Evolutionary conservation across 108 stramenopile genomes (phyloP), one percentile per base, ranked within the genome.

Genomic region (Cylindrotheca fusiformis): DNA sequence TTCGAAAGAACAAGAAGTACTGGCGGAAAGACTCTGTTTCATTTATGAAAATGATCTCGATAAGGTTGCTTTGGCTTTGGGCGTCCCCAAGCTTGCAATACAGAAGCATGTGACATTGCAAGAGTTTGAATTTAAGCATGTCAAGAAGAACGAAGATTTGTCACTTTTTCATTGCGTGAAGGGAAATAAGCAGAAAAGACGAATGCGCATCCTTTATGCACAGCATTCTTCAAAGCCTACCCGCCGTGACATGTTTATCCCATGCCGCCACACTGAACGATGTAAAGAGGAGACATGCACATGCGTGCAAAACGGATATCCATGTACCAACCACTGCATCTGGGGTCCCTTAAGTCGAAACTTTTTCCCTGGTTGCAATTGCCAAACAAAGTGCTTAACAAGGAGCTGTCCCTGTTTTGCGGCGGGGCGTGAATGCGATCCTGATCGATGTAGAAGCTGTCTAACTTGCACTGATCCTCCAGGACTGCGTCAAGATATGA

Each of bases 371-470:
- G 95, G 95, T 0, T 96, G 95, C 65, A 63, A 52, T 29, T 80
- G 78, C 49, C 61, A 55, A 44, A 77, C 77, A 8, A 73, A 75
- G 0, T 96, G 93, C 58, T 69, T 47, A 25, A 71, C 74, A 19
- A 72, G 74, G 30, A 63, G 46, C 36, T 93, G 91, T 74, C 67
- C 85, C 0, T 95, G 94, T 75, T 82, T 80, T 64, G 81, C 83
- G 10, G 65, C 84, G 8, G 67, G 77, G 23, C 63, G 91, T 3
- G 95, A 93, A 77, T 96, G 95, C 62, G 91, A 94, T 64, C 95
- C 95, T 25, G 93, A 94, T 58, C 32, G 91, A 4, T 96, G 95
- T 58, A 58, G 49, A 20, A 36, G 59, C 10, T 88, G 93, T 63
- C 76, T 72, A 6, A 74, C 87, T 21, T 85, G 87, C 48, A 65